A percentile compares a stretch with the other conserved stretches of the same genome.
Conservation (phyloP, 2,329 filamentous ascomycete genomes). For the Herpotrichia juniperi region DNA sequence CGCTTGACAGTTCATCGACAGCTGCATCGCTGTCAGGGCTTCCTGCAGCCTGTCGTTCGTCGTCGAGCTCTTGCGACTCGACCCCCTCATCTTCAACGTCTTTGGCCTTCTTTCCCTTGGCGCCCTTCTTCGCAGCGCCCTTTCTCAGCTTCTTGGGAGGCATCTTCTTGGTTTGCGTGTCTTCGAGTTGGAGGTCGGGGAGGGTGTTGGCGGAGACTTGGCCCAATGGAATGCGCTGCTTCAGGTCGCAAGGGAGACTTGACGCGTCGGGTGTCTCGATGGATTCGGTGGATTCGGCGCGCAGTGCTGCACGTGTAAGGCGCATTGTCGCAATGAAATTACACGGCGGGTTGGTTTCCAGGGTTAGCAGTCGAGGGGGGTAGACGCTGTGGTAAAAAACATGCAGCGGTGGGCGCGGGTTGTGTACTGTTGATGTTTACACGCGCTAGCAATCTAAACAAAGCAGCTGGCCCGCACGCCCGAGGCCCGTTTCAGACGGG, state of each 20-base stretch:
- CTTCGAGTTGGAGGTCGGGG: conserved; percentile 21
- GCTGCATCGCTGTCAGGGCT: conserved; percentile 26
- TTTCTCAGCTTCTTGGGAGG: conserved; percentile 40
- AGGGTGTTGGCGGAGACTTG: conserved; percentile 47
- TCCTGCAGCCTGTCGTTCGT: conserved; percentile 25
- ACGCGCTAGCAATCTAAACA: conserved; percentile 8
- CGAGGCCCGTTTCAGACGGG: not conserved
- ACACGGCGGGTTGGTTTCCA: not conserved
- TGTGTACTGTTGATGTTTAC: conserved; percentile 18
- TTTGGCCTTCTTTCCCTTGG: conserved; percentile 38
- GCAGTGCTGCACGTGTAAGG: conserved; percentile 52
- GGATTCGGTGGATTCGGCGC: conserved; percentile 45
- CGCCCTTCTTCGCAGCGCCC: conserved; percentile 37
- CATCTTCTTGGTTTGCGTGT: conserved; percentile 34
- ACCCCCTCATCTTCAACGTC: conserved; percentile 24
- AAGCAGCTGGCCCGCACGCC: not conserved
- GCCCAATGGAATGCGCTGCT: conserved; percentile 45
- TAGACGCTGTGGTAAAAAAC: conserved; percentile 19
- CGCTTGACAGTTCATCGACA: conserved; percentile 24
- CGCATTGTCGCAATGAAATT: conserved; percentile 37
- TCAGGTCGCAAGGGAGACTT: conserved; percentile 19
- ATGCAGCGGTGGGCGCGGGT: conserved; percentile 9
- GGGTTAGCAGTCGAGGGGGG: conserved; percentile 5
- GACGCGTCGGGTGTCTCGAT: conserved; percentile 44
- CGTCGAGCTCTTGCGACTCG: conserved; percentile 23